Evolutionary conservation across 805 yeast genomes (phyloP).

Genomic region (Saccharomycopsis sp.): DNA sequence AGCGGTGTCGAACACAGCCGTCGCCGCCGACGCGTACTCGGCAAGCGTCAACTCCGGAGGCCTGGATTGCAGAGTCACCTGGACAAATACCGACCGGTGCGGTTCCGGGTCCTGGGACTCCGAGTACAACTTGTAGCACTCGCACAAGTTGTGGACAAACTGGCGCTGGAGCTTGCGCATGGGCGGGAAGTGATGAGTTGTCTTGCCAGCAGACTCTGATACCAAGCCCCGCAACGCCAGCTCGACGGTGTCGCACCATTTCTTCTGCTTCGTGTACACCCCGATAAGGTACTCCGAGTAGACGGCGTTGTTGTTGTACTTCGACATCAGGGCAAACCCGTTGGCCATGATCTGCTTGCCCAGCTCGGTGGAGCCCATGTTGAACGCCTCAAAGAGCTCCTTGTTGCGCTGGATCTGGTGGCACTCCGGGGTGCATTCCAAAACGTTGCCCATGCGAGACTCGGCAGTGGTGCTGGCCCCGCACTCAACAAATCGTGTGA

Average conservation of each 20-base stretch:
- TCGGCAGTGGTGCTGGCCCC: constrained; percentile 31
- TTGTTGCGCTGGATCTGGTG: constrained; percentile 49
- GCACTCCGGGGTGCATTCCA: constrained; percentile 70
- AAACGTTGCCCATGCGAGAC: constrained; percentile 26
- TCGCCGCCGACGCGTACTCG: background rate
- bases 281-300: constrained; percentile 40
- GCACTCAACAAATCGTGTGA: constrained; percentile 42
- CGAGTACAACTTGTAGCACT: constrained; percentile 45
- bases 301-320: constrained; percentile 22
- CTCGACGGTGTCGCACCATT: constrained; percentile 67
- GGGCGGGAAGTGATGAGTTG: constrained; percentile 56
- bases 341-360: constrained; percentile 25
- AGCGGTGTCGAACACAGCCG: constrained; percentile 4
- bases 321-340: background rate
- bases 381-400: constrained; percentile 56
- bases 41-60: constrained; percentile 38
- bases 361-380: constrained; percentile 22
- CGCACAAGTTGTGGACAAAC: constrained; percentile 63
- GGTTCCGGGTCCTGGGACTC: constrained; percentile 84
- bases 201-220: constrained; percentile 27
- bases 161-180: constrained; percentile 62
- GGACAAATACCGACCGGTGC: constrained; percentile 58
- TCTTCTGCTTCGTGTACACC: constrained; percentile 44
- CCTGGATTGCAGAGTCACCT: constrained; percentile 26
- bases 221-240: constrained; percentile 41